Percentiles rank a stretch among this genome's conserved stretches.
phyloP scores from a whole-genome alignment of 495 filamentous ascomycete genomes.

The Penicillium maclennaniae region DNA sequence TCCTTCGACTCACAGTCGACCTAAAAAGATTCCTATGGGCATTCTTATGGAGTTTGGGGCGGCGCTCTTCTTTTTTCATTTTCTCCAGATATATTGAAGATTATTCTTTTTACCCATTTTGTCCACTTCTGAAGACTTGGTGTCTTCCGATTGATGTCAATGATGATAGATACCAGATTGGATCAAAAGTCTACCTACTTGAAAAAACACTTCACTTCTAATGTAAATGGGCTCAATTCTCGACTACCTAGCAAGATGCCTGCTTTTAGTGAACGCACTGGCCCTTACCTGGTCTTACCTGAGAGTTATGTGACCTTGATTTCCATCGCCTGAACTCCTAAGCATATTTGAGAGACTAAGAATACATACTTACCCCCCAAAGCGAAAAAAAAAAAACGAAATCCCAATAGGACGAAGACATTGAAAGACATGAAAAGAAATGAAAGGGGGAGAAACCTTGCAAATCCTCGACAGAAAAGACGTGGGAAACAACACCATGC shows the following conservation, averaged over 20 bases:
- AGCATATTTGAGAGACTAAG: constrained; percentile 32
- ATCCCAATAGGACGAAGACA: constrained; percentile 9
- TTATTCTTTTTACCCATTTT: constrained; percentile 19
- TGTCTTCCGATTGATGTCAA: constrained; percentile 33
- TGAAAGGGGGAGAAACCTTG: constrained; percentile 7
- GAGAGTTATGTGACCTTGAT: constrained; percentile 16
- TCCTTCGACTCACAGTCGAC: constrained; percentile 16
- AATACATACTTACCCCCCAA: constrained; percentile 50
- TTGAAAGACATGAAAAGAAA: constrained; percentile 20
- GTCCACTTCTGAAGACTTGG: constrained; percentile 16
- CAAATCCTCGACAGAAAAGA: constrained; percentile 20
- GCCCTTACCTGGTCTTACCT: constrained; percentile 72
- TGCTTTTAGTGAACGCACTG: constrained; percentile 35
- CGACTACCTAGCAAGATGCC: constrained; percentile 26
- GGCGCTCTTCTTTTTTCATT: constrained; percentile 28
- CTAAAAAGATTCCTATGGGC: constrained; percentile 31
- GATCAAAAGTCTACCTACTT: constrained; percentile 19
- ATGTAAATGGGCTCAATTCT: constrained; percentile 27
- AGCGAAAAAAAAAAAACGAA: constrained; percentile 20
- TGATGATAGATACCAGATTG: constrained; percentile 34
- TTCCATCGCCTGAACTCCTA: constrained; percentile 16
- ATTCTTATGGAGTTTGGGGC: constrained; percentile 40
- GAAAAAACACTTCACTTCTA: background rate
- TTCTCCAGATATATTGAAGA: constrained; percentile 23
- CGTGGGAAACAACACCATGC: constrained; percentile 18